phyloP scores from a whole-genome alignment of 768 basidiomycete genomes.

The Stropharia rugosoannulata region DNA sequence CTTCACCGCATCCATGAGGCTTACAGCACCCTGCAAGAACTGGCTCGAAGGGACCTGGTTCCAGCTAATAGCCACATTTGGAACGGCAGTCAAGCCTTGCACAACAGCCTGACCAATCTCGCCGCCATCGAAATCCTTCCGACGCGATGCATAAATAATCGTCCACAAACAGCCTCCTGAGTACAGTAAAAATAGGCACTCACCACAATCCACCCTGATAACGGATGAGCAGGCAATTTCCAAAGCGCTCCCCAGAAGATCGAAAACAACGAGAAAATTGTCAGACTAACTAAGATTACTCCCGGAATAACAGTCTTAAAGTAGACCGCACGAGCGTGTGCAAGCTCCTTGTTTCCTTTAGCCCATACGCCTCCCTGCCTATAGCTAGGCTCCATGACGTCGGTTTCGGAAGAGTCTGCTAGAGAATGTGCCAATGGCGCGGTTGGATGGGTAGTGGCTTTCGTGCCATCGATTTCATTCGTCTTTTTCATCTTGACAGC shows the following conservation, averaged over 20 bases:
- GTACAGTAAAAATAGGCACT: not conserved
- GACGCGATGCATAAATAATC: not conserved
- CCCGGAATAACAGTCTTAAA: constrained; percentile 39
- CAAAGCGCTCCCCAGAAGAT: constrained; percentile 61
- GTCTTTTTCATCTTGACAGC: too few species aligned
- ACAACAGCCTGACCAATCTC: constrained; percentile 47
- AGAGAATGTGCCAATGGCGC: too few species aligned
- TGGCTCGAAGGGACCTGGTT: constrained; percentile 27
- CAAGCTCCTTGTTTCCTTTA: constrained; percentile 15
- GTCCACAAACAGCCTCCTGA: too few species aligned
- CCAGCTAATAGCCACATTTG: not conserved
- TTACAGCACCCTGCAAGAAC: constrained; percentile 41
- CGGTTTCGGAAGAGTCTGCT: not conserved
- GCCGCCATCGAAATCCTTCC: constrained; percentile 59
- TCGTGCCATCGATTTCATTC: too few species aligned
- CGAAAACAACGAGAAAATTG: constrained; percentile 47
- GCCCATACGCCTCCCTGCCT: constrained; percentile 22
- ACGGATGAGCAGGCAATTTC: constrained; percentile 35
- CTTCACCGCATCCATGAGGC: constrained; percentile 40
- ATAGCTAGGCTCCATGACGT: not conserved
- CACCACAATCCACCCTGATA: constrained; percentile 18
- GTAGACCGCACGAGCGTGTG: constrained; percentile 38
- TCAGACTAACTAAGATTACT: constrained; percentile 33
- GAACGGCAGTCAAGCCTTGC: constrained; percentile 17
- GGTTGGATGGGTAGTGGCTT: too few species aligned